Percentiles rank a stretch among this genome's conserved stretches.
phyloP scores from a whole-genome alignment of 345 rosid genomes.

The Pistacia vera region DNA sequence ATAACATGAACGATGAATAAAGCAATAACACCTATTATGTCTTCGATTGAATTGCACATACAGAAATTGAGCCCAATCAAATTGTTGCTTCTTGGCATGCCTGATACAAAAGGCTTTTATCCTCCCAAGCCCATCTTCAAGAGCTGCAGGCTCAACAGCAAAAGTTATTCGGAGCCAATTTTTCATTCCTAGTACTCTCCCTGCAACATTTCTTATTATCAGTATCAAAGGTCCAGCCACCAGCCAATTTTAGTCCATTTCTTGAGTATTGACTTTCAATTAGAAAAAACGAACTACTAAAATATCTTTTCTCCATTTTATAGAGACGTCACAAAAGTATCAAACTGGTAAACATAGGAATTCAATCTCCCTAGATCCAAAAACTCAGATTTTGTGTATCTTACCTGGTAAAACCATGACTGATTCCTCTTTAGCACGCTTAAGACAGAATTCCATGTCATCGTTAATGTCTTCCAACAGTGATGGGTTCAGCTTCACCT shows the following conservation, averaged over 20 bases:
- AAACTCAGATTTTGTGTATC: neutral
- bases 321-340: no score
- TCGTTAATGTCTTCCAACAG: conserved; percentile 58
- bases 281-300: no score
- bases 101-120: conserved; percentile 43
- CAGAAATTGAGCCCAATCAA: neutral
- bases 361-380: neutral
- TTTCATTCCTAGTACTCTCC: conserved; percentile 44
- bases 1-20: no score
- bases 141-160: conserved; percentile 33
- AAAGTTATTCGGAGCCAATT: conserved; percentile 57
- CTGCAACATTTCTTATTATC: conserved; percentile 25
- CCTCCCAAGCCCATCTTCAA: conserved; percentile 44
- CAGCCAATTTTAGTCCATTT: neutral
- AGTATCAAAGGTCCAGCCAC: neutral
- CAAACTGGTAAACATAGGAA: neutral
- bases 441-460: conserved; percentile 62
- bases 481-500: conserved; percentile 61
- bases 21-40: no score
- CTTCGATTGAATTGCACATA: no score
- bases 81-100: conserved; percentile 36
- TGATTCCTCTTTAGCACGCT: conserved; percentile 19
- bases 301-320: no score
- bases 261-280: no score
- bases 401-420: conserved; percentile 75